Conservation (phyloP, 163 green algal species). For the Volvox carteri region DNA sequence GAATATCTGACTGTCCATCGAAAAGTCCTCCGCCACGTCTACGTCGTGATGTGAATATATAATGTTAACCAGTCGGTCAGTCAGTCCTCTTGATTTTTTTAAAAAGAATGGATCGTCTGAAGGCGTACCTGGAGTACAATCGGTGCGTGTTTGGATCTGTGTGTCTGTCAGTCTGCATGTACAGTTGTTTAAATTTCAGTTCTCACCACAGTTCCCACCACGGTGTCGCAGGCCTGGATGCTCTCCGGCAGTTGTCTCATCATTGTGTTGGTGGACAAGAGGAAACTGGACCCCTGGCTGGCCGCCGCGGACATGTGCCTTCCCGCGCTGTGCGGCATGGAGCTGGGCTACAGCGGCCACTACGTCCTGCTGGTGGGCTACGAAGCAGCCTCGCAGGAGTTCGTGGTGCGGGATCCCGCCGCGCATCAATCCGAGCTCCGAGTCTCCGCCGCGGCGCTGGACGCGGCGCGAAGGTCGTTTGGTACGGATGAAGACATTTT, state of each 20-base stretch:
- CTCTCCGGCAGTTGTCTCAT: constrained; percentile 62
- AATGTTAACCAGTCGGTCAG: too few species aligned
- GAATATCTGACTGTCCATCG: too few species aligned
- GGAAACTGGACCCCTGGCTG: constrained; percentile 73
- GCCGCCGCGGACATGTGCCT: constrained; percentile 48
- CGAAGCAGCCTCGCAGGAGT: constrained; percentile 62
- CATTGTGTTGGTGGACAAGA: constrained; percentile 80
- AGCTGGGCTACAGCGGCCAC: constrained; percentile 68
- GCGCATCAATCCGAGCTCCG: constrained; percentile 53
- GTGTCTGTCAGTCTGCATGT: too few species aligned
- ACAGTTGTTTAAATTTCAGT: too few species aligned
- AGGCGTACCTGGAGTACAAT: neutral
- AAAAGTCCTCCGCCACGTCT: too few species aligned
- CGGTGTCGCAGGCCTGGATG: neutral
- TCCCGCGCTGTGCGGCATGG: constrained; percentile 53
- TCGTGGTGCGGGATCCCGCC: constrained; percentile 83
- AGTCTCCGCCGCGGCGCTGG: constrained; percentile 72
- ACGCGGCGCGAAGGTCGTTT: constrained; percentile 83
- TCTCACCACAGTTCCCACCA: neutral
- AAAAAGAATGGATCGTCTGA: neutral
- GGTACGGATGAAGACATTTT: constrained; percentile 88
- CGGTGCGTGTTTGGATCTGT: too few species aligned
- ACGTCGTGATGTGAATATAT: too few species aligned
- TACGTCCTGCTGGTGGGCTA: constrained; percentile 90
- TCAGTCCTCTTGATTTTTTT: neutral